Evolutionary conservation across 257 asterid species (phyloP).

Genomic region (Penstemon newberryi): DNA sequence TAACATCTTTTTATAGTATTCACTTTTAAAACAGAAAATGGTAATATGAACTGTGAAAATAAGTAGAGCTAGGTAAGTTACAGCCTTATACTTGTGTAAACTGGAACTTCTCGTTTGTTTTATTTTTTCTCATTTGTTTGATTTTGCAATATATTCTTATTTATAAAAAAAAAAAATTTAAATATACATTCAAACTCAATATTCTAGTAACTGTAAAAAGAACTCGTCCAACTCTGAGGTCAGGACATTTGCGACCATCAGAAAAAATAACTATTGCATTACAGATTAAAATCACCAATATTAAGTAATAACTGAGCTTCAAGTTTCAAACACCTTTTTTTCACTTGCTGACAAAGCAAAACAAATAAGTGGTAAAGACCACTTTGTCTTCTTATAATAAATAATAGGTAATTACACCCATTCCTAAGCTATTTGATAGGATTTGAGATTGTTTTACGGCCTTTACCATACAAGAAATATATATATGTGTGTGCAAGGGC

Average conservation of each 20-base stretch:
- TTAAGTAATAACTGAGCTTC: background rate
- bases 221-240: conserved; percentile 7
- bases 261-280: background rate
- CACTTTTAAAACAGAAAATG: too few species aligned
- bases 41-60: too few species aligned
- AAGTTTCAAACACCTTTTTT: conserved; percentile 1
- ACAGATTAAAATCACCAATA: background rate
- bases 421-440: background rate
- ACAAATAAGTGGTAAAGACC: background rate
- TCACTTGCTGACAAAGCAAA: background rate
- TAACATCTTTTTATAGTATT: too few species aligned
- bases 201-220: background rate
- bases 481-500: too few species aligned
- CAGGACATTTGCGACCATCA: background rate
- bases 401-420: conserved; percentile 4
- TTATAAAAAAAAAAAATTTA: too few species aligned
- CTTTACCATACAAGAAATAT: too few species aligned
- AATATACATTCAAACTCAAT: background rate
- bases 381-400: background rate
- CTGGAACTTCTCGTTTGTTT: too few species aligned
- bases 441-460: background rate
- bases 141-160: too few species aligned
- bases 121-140: too few species aligned
- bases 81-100: too few species aligned
- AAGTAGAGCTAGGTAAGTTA: too few species aligned